Percentiles rank a stretch among this genome's conserved stretches.
Evolutionary conservation across 139 green algal genomes (phyloP).

Genomic region (Microglena sp.): DNA sequence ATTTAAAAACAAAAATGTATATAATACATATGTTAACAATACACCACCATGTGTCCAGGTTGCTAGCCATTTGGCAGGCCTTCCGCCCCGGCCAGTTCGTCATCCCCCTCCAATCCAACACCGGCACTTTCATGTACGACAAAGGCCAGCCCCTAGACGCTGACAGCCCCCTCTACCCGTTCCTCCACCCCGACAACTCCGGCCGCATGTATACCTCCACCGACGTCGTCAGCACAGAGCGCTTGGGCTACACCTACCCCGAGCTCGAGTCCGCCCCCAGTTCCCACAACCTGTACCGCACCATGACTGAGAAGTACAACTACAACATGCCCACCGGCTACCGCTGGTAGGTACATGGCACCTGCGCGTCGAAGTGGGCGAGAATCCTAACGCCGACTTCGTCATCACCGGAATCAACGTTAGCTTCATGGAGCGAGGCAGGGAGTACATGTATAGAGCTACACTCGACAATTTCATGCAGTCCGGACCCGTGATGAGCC

Average conservation of each 20-base stretch:
- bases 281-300: background rate
- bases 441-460: too few relatives aligned
- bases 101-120: background rate
- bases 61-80: too few relatives aligned
- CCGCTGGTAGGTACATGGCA: background rate
- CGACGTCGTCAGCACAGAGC: background rate
- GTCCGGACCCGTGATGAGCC: too few relatives aligned
- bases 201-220: background rate
- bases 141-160: background rate
- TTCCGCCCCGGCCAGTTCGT: background rate
- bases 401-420: background rate
- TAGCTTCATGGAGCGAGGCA: background rate
- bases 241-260: background rate
- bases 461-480: too few relatives aligned
- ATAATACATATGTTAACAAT: too few relatives aligned
- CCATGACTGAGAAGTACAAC: background rate
- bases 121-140: constrained; percentile 1
- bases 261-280: background rate
- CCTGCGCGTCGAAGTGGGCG: background rate
- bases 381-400: background rate
- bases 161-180: background rate
- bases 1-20: too few relatives aligned
- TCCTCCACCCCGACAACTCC: background rate
- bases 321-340: background rate
- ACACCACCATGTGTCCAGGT: too few relatives aligned